Evolutionary conservation across 1,284 basidiomycete species (phyloP).

Genomic region (Ceratobasidium sp.): DNA sequence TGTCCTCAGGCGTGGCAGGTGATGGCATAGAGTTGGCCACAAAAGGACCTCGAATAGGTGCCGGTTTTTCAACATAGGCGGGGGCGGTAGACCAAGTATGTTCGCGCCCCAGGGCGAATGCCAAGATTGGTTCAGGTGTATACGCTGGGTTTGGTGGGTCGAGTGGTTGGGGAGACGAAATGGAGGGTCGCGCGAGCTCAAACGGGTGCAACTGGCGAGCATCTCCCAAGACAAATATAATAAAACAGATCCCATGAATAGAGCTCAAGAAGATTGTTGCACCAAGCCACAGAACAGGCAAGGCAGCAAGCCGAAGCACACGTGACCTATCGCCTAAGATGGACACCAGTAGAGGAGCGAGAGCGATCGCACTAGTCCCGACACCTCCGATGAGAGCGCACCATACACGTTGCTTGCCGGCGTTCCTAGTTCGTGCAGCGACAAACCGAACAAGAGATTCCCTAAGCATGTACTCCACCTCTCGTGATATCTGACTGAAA

Average conservation of each 20-base stretch:
- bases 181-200: constrained; percentile 44
- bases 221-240: constrained; percentile 47
- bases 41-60: constrained; percentile 12
- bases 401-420: constrained; percentile 25
- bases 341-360: constrained; percentile 34
- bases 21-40: background rate
- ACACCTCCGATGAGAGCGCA: constrained; percentile 36
- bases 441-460: constrained; percentile 36
- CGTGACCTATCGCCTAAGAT: constrained; percentile 27
- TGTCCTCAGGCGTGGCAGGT: constrained; percentile 10
- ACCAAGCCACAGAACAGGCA: constrained; percentile 42
- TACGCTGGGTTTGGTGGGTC: constrained; percentile 11
- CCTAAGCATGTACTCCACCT: constrained; percentile 37
- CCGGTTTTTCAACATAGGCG: constrained; percentile 8
- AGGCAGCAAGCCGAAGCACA: constrained; percentile 32
- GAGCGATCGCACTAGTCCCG: constrained; percentile 27
- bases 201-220: constrained; percentile 47
- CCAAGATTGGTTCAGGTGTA: constrained; percentile 24
- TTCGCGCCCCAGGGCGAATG: constrained; percentile 34
- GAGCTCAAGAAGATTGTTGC: constrained; percentile 43
- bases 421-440: constrained; percentile 35
- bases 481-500: constrained; percentile 27
- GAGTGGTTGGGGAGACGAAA: constrained; percentile 39
- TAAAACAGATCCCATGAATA: constrained; percentile 44
- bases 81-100: constrained; percentile 30